Conservation (phyloP, 176 grass and related monocot species). For the Dendrocalamus sinicus region DNA sequence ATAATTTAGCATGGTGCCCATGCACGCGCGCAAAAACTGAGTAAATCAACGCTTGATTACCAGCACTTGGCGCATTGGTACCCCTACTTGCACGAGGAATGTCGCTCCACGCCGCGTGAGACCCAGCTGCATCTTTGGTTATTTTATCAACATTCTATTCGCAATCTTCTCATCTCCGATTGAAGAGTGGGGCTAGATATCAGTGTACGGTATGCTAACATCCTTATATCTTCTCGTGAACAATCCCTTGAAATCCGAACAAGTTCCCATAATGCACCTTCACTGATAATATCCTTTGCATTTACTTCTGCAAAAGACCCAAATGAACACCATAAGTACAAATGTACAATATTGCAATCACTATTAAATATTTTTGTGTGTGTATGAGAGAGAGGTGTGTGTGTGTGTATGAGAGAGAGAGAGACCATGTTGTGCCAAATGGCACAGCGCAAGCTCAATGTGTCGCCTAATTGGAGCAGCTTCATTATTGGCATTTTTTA, state of each 20-base stretch:
- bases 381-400: not conserved
- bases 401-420: not conserved
- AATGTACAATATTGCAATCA: not conserved
- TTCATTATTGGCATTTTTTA: conserved; percentile 97
- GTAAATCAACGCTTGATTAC: conserved; percentile 31
- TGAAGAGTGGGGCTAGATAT: conserved; percentile 85
- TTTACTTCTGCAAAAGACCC: conserved; percentile 73
- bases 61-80: conserved; percentile 22
- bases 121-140: not conserved
- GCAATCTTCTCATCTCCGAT: conserved; percentile 81
- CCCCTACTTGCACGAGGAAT: conserved; percentile 10
- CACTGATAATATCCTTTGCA: conserved; percentile 76
- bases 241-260: conserved; percentile 95
- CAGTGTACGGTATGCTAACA: conserved; percentile 75
- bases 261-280: conserved; percentile 96
- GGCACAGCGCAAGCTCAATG: conserved; percentile 93
- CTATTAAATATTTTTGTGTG: not conserved
- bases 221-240: conserved; percentile 93
- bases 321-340: conserved; percentile 31
- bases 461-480: conserved; percentile 94
- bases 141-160: conserved; percentile 75
- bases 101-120: not conserved
- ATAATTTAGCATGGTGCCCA: conserved; percentile 3
- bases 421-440: conserved; percentile 96
- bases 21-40: conserved; percentile 26